phyloP scores from a whole-genome alignment of 2,329 filamentous ascomycete species.

The Pseudocercospora cruenta region DNA sequence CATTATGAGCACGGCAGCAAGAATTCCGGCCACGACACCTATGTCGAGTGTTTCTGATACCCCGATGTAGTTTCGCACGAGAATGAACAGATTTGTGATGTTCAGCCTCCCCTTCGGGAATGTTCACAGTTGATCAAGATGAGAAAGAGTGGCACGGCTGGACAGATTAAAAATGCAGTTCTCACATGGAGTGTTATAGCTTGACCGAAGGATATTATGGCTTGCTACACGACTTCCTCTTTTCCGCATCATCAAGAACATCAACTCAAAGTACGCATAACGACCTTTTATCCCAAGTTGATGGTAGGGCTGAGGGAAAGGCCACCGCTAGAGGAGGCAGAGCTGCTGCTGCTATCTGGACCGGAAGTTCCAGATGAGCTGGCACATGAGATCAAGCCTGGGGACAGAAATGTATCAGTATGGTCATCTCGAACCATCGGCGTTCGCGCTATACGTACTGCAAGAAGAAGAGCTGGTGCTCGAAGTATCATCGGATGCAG shows the following conservation, averaged over 20 bases:
- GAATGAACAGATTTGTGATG: not conserved
- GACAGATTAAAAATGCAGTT: not conserved
- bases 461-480: not conserved
- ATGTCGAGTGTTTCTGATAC: not conserved
- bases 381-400: not conserved
- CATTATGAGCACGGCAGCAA: conserved; percentile 32
- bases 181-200: not conserved
- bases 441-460: not conserved
- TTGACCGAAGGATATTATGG: not conserved
- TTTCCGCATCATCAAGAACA: not conserved
- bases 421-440: not conserved
- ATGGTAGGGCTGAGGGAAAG: not conserved
- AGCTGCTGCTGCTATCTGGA: not conserved
- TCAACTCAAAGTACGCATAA: not conserved
- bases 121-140: not conserved
- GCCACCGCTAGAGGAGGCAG: not conserved
- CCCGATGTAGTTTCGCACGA: not conserved
- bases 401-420: not conserved
- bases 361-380: not conserved
- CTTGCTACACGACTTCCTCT: not conserved
- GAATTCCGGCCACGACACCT: conserved; percentile 33
- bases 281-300: not conserved
- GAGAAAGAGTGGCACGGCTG: not conserved
- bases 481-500: not conserved
- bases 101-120: not conserved